These are phyloP conservation scores for Decorospora gaudefroyi DNA, from an alignment of 2,329 filamentous ascomycete species.

Conservation along the genomic window DNA sequence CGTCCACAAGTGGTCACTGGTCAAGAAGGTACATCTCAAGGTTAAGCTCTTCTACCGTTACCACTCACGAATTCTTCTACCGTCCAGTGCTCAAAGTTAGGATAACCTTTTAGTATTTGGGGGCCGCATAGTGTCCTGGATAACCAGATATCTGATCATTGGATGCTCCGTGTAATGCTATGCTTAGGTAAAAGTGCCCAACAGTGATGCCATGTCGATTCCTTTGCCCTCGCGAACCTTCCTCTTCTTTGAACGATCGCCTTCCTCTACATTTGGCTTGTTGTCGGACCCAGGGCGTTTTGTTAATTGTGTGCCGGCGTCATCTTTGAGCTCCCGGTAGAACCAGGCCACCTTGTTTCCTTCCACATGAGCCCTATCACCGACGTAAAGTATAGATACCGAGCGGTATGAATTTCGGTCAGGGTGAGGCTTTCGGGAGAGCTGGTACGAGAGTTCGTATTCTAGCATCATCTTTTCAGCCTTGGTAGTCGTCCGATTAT, in stretches of 20 bases:
- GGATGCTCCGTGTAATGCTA: neutral
- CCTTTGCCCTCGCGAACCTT: constrained; percentile 27
- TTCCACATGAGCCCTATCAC: neutral
- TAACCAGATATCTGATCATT: too few relatives aligned
- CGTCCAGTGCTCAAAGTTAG: too few relatives aligned
- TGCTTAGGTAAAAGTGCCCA: constrained; percentile 25
- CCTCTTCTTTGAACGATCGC: constrained; percentile 25
- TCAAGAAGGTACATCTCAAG: too few relatives aligned
- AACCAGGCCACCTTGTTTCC: constrained; percentile 12
- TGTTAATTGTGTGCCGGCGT: neutral
- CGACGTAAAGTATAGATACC: constrained; percentile 7
- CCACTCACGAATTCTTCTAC: too few relatives aligned
- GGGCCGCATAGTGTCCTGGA: too few relatives aligned
- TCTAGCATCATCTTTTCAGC: too few relatives aligned
- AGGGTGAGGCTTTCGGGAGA: too few relatives aligned
- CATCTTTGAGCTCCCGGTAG: constrained; percentile 3
- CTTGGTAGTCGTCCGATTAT: too few relatives aligned
- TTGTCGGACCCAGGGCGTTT: constrained; percentile 1
- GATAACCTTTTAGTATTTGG: too few relatives aligned
- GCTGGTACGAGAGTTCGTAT: too few relatives aligned
- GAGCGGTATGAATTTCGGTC: neutral
- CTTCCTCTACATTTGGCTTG: neutral
- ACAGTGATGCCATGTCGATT: constrained; percentile 28
- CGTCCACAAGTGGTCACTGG: too few relatives aligned
- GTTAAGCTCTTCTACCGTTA: too few relatives aligned